Conservation (phyloP, 192 early-diverging fungal genomes). For the Lunasporangiospora selenospora region DNA sequence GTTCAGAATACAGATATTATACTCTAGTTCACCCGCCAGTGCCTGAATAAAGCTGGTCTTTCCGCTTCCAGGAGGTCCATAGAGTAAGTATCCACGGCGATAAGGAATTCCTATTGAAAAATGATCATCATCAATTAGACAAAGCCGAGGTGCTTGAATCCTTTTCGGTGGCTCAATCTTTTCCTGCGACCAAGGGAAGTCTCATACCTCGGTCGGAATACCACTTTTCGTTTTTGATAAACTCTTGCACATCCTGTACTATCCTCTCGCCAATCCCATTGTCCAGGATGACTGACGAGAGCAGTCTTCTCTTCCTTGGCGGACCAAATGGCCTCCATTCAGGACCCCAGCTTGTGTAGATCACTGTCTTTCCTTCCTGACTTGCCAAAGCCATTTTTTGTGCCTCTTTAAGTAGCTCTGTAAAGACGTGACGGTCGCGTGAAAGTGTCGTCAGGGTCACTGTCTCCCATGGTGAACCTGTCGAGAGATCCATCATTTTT, state of each 20-base stretch:
- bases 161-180: background rate
- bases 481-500: conserved; percentile 90
- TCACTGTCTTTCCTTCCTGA: conserved; percentile 95
- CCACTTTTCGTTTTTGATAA: conserved; percentile 83
- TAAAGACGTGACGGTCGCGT: conserved; percentile 80
- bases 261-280: conserved; percentile 68
- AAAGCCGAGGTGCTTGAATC: background rate
- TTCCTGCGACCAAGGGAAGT: background rate
- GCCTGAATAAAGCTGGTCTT: conserved; percentile 95
- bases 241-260: conserved; percentile 73
- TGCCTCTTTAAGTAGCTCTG: conserved; percentile 80
- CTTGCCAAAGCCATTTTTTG: conserved; percentile 81
- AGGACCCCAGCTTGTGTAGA: conserved; percentile 93
- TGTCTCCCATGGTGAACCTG: conserved; percentile 94
- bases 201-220: conserved; percentile 74
- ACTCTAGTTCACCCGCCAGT: conserved; percentile 84
- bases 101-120: conserved; percentile 76
- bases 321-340: conserved; percentile 98
- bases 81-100: conserved; percentile 85
- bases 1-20: conserved; percentile 91
- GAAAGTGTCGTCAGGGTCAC: conserved; percentile 91
- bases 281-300: conserved; percentile 80
- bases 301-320: conserved; percentile 78
- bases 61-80: conserved; percentile 90
- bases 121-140: background rate